Evolutionary conservation across 148 eudicot species (phyloP), one percentile per base, ranked within the genome.

Genomic region (Hydrangea macrophylla): DNA sequence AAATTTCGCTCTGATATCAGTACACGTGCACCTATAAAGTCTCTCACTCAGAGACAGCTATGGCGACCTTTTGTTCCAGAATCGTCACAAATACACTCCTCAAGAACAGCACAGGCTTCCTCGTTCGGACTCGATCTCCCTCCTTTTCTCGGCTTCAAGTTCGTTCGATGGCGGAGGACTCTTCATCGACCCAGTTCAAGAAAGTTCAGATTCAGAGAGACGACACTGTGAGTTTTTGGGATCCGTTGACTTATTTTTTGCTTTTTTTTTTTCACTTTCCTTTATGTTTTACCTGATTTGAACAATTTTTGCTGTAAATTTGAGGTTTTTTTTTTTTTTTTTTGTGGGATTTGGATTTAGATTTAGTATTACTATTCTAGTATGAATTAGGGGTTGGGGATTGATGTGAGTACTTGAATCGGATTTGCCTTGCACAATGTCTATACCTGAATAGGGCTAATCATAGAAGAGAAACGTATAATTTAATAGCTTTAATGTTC

Each of bases 121-220:
- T 45, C 33, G 9, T 9, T 23, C 37, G 22, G 35, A 32, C 58
- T 26, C 69, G 56, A 73, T 71, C 78, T 15, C 59, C 51, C 65
- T 56, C 31, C 62, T 28, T 25, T 64, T 64, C 64, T 53, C 77
- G 76, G 11, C 62, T 75, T 62, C 87, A 78, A 69, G 45, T 78
- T 54, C 85, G 90, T 62, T 87, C 97, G 37, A 73, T 86, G 85
- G 85, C 93, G 36, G 81, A 80, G 2, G 80, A 80, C 59, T 82
- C 92, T 67, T 67, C 88, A 1, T 25, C 74, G 30, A 44, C 73
- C 27, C 70, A 51, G 9, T 87, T 92, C 82, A 87, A 82, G 51
- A 92, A 92, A 74, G 75, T 92, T 61, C 84, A 82, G 80, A 89
- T 92, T 80, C 88, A 83, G 22, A 79, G 96, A 58, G 92, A 77